These are phyloP conservation scores for Pleurotus giganteus DNA, from an alignment of 768 basidiomycete species.

Conservation along the genomic window DNA sequence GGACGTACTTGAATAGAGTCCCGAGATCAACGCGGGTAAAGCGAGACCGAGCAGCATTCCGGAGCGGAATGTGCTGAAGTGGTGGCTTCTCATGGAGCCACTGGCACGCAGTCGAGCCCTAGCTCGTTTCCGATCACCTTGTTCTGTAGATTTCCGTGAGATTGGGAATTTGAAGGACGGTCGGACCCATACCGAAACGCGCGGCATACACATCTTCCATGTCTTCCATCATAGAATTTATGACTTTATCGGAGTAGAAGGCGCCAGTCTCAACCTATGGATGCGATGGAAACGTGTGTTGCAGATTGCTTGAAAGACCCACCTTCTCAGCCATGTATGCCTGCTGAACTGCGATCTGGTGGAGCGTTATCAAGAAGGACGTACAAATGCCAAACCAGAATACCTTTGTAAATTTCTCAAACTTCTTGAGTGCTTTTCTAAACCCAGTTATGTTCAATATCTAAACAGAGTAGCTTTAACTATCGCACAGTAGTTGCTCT, in stretches of 20 bases:
- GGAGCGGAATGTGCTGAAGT: slow-evolving; percentile 71
- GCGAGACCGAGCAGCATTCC: slow-evolving; percentile 73
- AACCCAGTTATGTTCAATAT: slow-evolving; percentile 90
- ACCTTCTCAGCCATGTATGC: slow-evolving; percentile 84
- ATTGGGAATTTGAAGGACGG: neutral
- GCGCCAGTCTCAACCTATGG: slow-evolving; percentile 61
- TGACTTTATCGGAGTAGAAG: slow-evolving; percentile 60
- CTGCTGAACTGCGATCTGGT: slow-evolving; percentile 66
- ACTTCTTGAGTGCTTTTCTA: slow-evolving; percentile 83
- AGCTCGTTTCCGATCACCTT: slow-evolving; percentile 80
- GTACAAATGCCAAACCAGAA: neutral
- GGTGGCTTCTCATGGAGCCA: slow-evolving; percentile 51
- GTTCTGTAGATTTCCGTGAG: slow-evolving; percentile 28
- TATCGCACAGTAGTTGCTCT: neutral
- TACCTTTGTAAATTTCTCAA: slow-evolving; percentile 76
- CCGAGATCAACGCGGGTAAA: slow-evolving; percentile 63
- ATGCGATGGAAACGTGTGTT: neutral
- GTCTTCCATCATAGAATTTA: slow-evolving; percentile 68
- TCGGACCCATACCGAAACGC: slow-evolving; percentile 62
- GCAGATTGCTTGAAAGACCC: neutral
- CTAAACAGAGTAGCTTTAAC: slow-evolving; percentile 28
- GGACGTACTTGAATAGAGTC: slow-evolving; percentile 55
- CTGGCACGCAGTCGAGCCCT: slow-evolving; percentile 60
- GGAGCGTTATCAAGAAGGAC: neutral
- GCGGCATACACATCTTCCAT: slow-evolving; percentile 76